phyloP scores from a whole-genome alignment of 352 stramenopile species.

The Phytopythium litorale region DNA sequence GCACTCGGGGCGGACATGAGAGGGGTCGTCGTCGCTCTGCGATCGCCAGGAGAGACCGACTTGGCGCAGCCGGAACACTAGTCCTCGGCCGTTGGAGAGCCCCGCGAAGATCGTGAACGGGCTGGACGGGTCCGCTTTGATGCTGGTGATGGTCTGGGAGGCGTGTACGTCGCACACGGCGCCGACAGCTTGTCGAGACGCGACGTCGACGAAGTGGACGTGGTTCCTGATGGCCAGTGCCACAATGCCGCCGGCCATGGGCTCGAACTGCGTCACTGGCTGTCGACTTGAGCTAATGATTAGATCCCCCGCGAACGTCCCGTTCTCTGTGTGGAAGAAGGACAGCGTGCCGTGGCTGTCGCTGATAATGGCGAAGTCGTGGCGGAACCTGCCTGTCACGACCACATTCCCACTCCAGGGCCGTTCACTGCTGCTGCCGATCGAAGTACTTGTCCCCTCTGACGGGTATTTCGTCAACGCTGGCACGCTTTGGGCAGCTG shows the following conservation, averaged over 20 bases:
- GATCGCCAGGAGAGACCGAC: constrained; percentile 12
- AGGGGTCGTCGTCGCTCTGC: constrained; percentile 6
- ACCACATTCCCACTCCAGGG: constrained; percentile 16
- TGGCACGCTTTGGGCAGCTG: neutral
- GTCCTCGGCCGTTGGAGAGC: constrained; percentile 15
- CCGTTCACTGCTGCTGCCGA: neutral
- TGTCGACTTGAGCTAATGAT: neutral
- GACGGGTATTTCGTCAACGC: neutral
- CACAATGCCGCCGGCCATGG: constrained; percentile 19
- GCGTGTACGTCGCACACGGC: constrained; percentile 16
- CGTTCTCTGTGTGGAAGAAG: constrained; percentile 24
- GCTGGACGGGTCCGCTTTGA: constrained; percentile 15
- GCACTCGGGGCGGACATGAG: constrained; percentile 11
- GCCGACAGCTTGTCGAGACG: constrained; percentile 3
- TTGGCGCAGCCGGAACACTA: constrained; percentile 28
- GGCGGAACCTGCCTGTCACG: constrained; percentile 13
- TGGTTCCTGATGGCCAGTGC: constrained; percentile 14
- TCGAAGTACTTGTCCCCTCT: neutral
- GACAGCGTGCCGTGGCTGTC: constrained; percentile 13
- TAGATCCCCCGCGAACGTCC: constrained; percentile 14
- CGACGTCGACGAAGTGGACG: constrained; percentile 20
- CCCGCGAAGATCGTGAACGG: constrained; percentile 19
- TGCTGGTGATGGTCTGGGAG: constrained; percentile 16
- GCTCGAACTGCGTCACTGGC: constrained; percentile 12
- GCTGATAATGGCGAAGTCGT: constrained; percentile 16